Conservation (phyloP, 2,329 filamentous ascomycete species). For the Fusarium praegraminearum region DNA sequence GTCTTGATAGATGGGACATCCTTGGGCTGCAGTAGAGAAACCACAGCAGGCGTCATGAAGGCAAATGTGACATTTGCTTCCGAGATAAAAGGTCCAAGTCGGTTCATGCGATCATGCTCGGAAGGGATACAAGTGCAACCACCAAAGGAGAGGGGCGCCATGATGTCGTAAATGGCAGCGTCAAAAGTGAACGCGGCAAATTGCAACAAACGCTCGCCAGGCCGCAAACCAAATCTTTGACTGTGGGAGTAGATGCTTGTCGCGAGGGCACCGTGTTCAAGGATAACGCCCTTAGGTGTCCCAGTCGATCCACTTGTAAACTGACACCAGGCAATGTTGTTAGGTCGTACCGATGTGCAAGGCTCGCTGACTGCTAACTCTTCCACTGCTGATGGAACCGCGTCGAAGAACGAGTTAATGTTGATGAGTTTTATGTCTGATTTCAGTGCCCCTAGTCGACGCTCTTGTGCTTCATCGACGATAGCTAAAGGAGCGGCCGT, state of each 20-base stretch:
- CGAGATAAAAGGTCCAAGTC: background rate
- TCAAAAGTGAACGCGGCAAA: slow-evolving; percentile 3
- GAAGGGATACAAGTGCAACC: background rate
- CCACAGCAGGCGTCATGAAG: background rate
- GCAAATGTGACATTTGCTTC: background rate
- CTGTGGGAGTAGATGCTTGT: background rate
- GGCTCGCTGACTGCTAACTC: background rate
- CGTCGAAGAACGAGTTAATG: background rate
- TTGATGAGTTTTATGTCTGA: slow-evolving; percentile 2
- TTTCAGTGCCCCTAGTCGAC: background rate
- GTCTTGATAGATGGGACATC: slow-evolving; percentile 1
- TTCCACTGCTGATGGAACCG: background rate
- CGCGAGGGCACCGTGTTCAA: background rate
- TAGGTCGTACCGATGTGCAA: background rate
- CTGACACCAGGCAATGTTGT: background rate
- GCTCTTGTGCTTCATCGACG: slow-evolving; percentile 4
- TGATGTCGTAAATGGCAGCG: background rate
- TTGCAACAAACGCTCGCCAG: background rate
- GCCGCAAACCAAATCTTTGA: background rate
- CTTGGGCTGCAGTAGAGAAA: background rate
- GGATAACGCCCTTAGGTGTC: slow-evolving; percentile 3
- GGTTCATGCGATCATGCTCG: slow-evolving; percentile 2
- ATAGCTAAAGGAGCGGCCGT: background rate
- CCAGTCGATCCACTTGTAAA: slow-evolving; percentile 2
- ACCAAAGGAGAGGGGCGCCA: background rate